Percentiles rank a stretch among this genome's conserved stretches.
These are phyloP conservation scores for Microbotryum silenes-acaulis DNA, from an alignment of 1,284 basidiomycete genomes.

Conservation along the genomic window DNA sequence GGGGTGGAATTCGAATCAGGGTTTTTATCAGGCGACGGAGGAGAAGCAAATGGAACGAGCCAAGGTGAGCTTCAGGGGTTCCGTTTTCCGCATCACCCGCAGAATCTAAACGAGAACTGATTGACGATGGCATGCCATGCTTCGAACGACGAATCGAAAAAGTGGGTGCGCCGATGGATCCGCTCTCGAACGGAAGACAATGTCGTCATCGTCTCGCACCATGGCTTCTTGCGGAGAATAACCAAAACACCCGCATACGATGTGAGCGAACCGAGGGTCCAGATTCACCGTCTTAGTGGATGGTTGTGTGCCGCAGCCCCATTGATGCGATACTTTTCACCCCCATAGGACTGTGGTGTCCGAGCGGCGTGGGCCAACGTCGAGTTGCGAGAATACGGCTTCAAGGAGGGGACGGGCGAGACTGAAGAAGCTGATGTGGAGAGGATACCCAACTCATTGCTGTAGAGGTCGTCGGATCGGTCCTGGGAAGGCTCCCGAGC, in stretches of 20 bases:
- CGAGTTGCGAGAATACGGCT: slow-evolving; percentile 23
- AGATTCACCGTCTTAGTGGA: background rate
- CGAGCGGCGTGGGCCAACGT: slow-evolving; percentile 23
- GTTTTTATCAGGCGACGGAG: slow-evolving; percentile 20
- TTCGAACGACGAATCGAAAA: background rate
- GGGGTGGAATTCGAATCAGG: slow-evolving; percentile 28
- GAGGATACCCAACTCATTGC: slow-evolving; percentile 3
- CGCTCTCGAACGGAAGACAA: slow-evolving; percentile 9
- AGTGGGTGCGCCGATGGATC: slow-evolving; percentile 23
- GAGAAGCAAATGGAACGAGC: slow-evolving; percentile 22
- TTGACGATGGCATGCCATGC: too few species aligned
- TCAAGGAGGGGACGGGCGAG: slow-evolving; percentile 10
- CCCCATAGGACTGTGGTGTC: background rate
- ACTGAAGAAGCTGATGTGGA: slow-evolving; percentile 28
- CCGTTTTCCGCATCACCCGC: too few species aligned
- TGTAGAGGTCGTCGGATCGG: background rate
- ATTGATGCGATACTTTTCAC: too few species aligned
- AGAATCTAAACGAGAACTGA: too few species aligned
- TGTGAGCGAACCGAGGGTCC: background rate
- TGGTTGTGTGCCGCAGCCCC: background rate
- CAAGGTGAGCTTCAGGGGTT: too few species aligned
- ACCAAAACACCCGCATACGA: slow-evolving; percentile 20
- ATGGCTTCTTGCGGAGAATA: slow-evolving; percentile 21
- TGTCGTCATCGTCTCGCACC: slow-evolving; percentile 27
- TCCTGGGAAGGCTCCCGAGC: too few species aligned